Conservation (phyloP, 2,329 filamentous ascomycete species). For the Penicillium sp. region DNA sequence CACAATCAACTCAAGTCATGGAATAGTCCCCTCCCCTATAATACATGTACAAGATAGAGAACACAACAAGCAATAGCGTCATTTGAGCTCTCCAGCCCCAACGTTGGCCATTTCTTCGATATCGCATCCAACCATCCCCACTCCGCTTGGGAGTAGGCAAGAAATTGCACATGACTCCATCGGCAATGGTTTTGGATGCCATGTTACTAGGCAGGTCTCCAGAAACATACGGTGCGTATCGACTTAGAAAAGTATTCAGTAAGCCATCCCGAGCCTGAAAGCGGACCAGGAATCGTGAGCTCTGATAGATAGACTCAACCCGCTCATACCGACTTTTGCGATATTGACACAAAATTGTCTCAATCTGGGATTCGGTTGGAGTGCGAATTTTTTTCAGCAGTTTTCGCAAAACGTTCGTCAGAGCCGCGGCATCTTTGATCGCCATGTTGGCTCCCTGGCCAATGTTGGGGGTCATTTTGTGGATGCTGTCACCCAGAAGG, state of each 20-base stretch:
- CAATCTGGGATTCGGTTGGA: not conserved
- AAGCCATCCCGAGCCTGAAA: not conserved
- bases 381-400: not conserved
- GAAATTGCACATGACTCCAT: not conserved
- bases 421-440: not conserved
- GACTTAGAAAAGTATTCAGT: not conserved
- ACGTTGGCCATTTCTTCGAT: not conserved
- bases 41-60: not conserved
- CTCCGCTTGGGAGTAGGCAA: not conserved
- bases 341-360: not conserved
- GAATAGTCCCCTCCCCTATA: too few relatives aligned
- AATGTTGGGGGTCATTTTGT: constrained; percentile 9
- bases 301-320: not conserved
- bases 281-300: not conserved
- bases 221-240: not conserved
- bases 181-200: not conserved
- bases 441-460: not conserved
- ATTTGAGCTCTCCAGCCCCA: not conserved
- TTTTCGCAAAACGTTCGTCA: not conserved
- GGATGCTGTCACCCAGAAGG: constrained; percentile 31
- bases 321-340: not conserved
- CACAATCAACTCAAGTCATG: not conserved
- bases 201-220: not conserved
- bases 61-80: not conserved
- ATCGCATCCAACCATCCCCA: not conserved